Conservation (phyloP, 106 monocot species). For the Dioscorea alata region DNA sequence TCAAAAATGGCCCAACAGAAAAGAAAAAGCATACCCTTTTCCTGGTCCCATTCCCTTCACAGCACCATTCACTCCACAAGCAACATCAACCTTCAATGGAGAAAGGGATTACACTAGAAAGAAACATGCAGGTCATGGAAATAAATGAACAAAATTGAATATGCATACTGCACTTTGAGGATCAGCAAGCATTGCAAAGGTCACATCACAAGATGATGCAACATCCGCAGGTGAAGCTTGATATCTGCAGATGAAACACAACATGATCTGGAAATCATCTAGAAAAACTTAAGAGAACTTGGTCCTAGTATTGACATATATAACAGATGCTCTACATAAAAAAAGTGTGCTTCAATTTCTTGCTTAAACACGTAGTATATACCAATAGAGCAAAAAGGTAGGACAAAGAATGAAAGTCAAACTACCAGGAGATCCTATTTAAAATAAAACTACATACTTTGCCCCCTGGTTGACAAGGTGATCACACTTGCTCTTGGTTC, state of each 20-base stretch:
- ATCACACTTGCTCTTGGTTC: slow-evolving; percentile 90
- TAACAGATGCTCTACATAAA: too few relatives aligned
- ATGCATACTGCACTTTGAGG: slow-evolving; percentile 78
- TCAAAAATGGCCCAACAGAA: not conserved
- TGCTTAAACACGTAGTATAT: too few relatives aligned
- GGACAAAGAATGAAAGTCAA: not conserved
- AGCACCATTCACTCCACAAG: slow-evolving; percentile 68
- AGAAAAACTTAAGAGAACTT: too few relatives aligned
- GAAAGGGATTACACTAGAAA: slow-evolving; percentile 5
- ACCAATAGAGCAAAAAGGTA: not conserved
- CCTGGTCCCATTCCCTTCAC: slow-evolving; percentile 61
- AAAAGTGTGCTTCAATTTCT: too few relatives aligned
- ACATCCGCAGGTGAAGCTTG: slow-evolving; percentile 74
- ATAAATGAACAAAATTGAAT: not conserved
- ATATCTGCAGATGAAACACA: slow-evolving; percentile 34
- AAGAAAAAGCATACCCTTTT: slow-evolving; percentile 60
- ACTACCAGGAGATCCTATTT: not conserved
- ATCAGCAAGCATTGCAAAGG: slow-evolving; percentile 96
- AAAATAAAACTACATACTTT: slow-evolving; percentile 45
- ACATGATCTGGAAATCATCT: too few relatives aligned
- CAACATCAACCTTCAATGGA: slow-evolving; percentile 57
- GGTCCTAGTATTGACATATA: too few relatives aligned
- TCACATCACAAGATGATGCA: slow-evolving; percentile 79
- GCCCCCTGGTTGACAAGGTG: slow-evolving; percentile 70
- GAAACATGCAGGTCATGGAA: not conserved